phyloP scores from a whole-genome alignment of 2,329 filamentous ascomycete species.

The Juglanconis sp. region DNA sequence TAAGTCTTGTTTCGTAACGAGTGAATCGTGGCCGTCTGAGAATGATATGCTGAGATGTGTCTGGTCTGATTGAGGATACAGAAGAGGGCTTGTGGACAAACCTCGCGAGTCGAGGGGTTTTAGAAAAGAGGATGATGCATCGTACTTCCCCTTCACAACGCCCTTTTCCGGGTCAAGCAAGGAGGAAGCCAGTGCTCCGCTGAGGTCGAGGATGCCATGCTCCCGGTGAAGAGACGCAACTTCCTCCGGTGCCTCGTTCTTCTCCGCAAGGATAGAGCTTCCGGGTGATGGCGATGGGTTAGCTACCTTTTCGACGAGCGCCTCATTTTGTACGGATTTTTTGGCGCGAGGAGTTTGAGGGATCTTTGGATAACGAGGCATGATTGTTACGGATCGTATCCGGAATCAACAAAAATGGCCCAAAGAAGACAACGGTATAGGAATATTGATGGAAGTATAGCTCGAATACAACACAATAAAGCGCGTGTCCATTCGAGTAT shows the following conservation, averaged over 20 bases:
- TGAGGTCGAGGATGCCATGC: not conserved
- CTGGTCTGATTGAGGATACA: not conserved
- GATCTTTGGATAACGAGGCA: not conserved
- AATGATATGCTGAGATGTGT: not conserved
- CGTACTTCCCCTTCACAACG: not conserved
- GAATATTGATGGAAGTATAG: too few species aligned
- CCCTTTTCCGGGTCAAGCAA: not conserved
- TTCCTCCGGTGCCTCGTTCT: not conserved
- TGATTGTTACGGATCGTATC: not conserved
- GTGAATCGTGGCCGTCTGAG: not conserved
- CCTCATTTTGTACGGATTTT: not conserved
- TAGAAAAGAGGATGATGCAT: not conserved
- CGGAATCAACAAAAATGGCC: too few species aligned
- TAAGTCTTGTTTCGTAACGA: constrained; percentile 1
- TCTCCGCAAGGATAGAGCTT: not conserved
- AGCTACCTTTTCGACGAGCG: not conserved
- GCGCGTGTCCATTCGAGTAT: too few species aligned
- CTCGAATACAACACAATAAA: too few species aligned
- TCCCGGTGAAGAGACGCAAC: not conserved
- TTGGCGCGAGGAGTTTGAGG: not conserved
- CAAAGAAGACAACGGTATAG: too few species aligned
- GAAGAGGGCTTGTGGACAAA: not conserved
- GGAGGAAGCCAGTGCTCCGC: not conserved
- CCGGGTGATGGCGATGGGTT: not conserved
- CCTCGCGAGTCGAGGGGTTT: not conserved